Evolutionary conservation across 2,329 filamentous ascomycete species (phyloP).

Genomic region (Corynespora cassiicola): DNA sequence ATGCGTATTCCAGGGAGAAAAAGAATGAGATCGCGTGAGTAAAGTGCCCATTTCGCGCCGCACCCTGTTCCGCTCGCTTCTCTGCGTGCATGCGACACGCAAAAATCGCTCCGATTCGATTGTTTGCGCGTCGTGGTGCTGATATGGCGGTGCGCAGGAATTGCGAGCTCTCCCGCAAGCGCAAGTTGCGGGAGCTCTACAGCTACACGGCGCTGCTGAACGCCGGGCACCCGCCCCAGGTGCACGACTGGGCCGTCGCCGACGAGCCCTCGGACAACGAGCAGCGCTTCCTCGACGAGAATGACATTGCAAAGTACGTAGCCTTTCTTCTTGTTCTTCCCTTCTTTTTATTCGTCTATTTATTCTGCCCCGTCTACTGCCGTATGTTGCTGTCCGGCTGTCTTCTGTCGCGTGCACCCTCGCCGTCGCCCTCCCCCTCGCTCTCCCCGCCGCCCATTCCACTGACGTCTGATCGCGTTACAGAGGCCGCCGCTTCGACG

Average conservation of each 20-base stretch:
- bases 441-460: slow-evolving; percentile 31
- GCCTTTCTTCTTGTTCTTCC: slow-evolving; percentile 15
- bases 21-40: slow-evolving; percentile 54
- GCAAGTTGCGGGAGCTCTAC: slow-evolving; percentile 88
- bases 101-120: slow-evolving; percentile 49
- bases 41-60: slow-evolving; percentile 34
- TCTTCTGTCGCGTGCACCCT: not conserved
- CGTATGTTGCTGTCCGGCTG: not conserved
- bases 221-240: slow-evolving; percentile 64
- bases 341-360: slow-evolving; percentile 3
- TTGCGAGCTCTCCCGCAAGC: slow-evolving; percentile 81
- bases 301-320: slow-evolving; percentile 64
- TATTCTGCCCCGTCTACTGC: slow-evolving; percentile 9
- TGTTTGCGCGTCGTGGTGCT: slow-evolving; percentile 46
- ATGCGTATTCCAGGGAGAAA: slow-evolving; percentile 48
- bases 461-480: slow-evolving; percentile 30
- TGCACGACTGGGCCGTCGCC: slow-evolving; percentile 60
- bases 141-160: slow-evolving; percentile 42
- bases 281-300: slow-evolving; percentile 62
- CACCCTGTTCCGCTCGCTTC: slow-evolving; percentile 33
- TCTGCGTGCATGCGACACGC: slow-evolving; percentile 43
- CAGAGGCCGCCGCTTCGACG: slow-evolving; percentile 65
- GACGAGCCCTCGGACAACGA: slow-evolving; percentile 60
- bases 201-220: slow-evolving; percentile 70
- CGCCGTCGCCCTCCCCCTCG: slow-evolving; percentile 2